A percentile compares a stretch with the other conserved stretches of the same genome.
These are phyloP conservation scores for Leptographium wingfieldii DNA, from an alignment of 2,329 filamentous ascomycete genomes.

Conservation along the genomic window DNA sequence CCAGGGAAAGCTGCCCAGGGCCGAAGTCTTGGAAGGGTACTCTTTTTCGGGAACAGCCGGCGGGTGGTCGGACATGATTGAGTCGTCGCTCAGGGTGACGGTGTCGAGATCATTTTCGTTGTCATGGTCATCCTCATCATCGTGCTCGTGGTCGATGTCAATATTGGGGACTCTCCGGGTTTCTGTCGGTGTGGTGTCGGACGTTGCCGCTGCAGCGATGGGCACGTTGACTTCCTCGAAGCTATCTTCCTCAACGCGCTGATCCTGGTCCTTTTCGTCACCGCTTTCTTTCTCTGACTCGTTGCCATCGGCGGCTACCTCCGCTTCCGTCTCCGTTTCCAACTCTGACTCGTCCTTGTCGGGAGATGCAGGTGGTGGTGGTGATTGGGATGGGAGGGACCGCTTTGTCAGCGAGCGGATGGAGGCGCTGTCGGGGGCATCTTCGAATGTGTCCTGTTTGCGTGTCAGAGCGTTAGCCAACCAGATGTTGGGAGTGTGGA, in stretches of 20 bases:
- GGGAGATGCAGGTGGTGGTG: slow-evolving; percentile 3
- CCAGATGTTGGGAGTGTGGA: neutral
- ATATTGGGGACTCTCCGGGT: slow-evolving; percentile 19
- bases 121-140: neutral
- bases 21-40: slow-evolving; percentile 38
- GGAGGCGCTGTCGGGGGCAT: slow-evolving; percentile 57
- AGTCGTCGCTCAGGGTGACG: slow-evolving; percentile 55
- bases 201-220: neutral
- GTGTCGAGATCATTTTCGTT: slow-evolving; percentile 36
- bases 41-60: slow-evolving; percentile 3
- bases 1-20: slow-evolving; percentile 62
- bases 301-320: slow-evolving; percentile 7
- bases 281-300: slow-evolving; percentile 18
- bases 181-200: neutral
- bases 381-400: slow-evolving; percentile 18
- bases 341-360: slow-evolving; percentile 17
- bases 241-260: slow-evolving; percentile 13
- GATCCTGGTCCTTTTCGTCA: slow-evolving; percentile 15
- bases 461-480: slow-evolving; percentile 4
- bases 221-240: slow-evolving; percentile 10
- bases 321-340: slow-evolving; percentile 16
- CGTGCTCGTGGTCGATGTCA: slow-evolving; percentile 30
- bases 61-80: slow-evolving; percentile 14
- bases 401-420: slow-evolving; percentile 51
- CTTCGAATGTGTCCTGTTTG: slow-evolving; percentile 67